Conservation (phyloP, 2,329 filamentous ascomycete genomes). For the Phialocephala subalpina region DNA sequence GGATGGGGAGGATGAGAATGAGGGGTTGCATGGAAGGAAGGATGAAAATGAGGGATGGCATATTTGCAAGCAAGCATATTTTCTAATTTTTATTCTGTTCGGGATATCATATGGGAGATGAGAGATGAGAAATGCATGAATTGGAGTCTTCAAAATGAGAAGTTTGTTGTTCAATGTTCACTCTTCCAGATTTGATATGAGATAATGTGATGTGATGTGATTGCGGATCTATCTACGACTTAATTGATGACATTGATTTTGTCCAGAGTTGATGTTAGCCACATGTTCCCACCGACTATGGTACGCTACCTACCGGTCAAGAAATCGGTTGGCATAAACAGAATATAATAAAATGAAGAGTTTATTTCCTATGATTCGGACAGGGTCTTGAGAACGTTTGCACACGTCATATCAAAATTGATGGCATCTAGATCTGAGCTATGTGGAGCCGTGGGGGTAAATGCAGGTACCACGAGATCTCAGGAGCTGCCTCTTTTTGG, state of each 20-base stretch:
- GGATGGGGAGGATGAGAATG: neutral
- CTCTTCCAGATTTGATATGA: no score
- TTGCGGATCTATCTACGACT: no score
- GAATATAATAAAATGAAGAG: no score
- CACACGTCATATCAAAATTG: no score
- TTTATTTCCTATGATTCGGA: no score
- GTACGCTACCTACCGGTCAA: no score
- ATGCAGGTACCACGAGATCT: conserved; percentile 2
- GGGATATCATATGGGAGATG: neutral
- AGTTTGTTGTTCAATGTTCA: neutral
- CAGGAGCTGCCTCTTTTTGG: neutral
- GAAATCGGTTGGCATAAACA: no score
- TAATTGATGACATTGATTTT: no score
- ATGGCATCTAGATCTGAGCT: neutral
- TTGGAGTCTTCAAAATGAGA: neutral
- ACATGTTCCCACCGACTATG: no score
- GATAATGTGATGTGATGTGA: no score
- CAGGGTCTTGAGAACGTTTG: no score
- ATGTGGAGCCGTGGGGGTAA: neutral
- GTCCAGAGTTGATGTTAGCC: no score
- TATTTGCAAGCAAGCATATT: neutral
- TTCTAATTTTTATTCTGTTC: neutral
- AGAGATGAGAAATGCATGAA: neutral
- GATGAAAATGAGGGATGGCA: neutral
- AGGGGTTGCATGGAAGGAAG: neutral